Base-by-base conservation (phyloP, 805 yeast species). In the Starmerella stigmatis region DNA sequence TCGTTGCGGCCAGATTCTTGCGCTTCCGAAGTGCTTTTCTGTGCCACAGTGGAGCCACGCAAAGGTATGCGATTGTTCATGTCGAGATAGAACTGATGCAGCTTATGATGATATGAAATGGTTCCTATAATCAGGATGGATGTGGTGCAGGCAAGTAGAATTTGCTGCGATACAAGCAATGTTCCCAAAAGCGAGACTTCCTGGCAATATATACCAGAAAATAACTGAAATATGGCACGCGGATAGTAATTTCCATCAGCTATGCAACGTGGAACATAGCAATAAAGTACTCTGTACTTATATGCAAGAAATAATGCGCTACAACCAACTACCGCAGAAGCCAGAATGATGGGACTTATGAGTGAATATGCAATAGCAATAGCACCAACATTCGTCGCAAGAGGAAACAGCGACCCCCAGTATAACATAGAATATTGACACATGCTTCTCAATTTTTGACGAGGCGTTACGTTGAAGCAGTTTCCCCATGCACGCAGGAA, bases 371-470 rank as follows among this genome's bases (percentile, higher is more conserved):
- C 79, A 28, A 86, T 63, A 0, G 89, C 86, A 47, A 86, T 83
- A 6, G 85, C 76, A 0, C 80, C 88, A 55, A 83, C 69, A 2
- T 84, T 80, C 0, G 95, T 77, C 51, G 79, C 79, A 0, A 78
- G 72, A 0, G 96, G 85, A 57, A 80, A 88, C 0, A 75, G 61
- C 0, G 86, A 70, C 0, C 96, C 95, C 94, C 94, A 86, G 48
- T 71, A 67, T 17, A 77, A 66, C n/a, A 57, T 55, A 2, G 74
- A 68, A 9, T 75, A 62, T 1, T 56, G 61, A 5, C 71, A 69
- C 20, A 72, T 49, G 41, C 79, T 64, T 5, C 60, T 47, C 41
- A 73, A 71, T 45, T 68, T 69, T 51, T 70, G 69, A 42, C 92
- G 69, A 0, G 94, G 89, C 0, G 94, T 79, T 19, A 54, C 57